phyloP scores from a whole-genome alignment of 805 yeast species.

The Teunomyces barrocoloradensis region DNA sequence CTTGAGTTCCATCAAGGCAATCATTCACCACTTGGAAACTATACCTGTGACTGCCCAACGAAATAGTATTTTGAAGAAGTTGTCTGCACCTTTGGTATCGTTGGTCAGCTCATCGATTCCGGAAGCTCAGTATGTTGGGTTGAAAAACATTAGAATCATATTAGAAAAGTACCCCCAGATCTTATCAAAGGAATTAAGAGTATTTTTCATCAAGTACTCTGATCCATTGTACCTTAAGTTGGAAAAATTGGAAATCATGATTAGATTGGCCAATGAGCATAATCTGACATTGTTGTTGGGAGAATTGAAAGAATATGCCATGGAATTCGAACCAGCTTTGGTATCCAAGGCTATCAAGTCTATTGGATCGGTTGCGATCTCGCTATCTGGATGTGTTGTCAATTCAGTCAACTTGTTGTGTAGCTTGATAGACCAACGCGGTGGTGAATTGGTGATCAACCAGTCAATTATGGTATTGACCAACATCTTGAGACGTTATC shows the following conservation, averaged over 20 bases:
- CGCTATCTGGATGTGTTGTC: constrained; percentile 49
- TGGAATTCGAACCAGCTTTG: constrained; percentile 81
- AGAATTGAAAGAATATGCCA: constrained; percentile 75
- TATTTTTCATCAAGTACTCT: constrained; percentile 84
- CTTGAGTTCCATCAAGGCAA: constrained; percentile 75
- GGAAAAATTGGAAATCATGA: constrained; percentile 73
- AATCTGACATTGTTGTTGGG: constrained; percentile 60
- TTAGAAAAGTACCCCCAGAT: constrained; percentile 84
- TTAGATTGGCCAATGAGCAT: constrained; percentile 60
- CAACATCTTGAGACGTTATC: constrained; percentile 65
- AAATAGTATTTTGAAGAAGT: constrained; percentile 55
- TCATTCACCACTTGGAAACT: constrained; percentile 62
- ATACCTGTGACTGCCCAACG: constrained; percentile 42
- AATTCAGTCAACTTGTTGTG: constrained; percentile 61
- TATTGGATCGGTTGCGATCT: constrained; percentile 70
- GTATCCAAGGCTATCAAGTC: constrained; percentile 65
- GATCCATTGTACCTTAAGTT: constrained; percentile 77
- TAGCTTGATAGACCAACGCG: constrained; percentile 58
- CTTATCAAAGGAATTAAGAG: constrained; percentile 75
- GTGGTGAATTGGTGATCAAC: constrained; percentile 57
- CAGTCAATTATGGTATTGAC: constrained; percentile 62
- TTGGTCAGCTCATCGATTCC: constrained; percentile 79
- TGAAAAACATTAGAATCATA: constrained; percentile 85
- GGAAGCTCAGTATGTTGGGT: constrained; percentile 91
- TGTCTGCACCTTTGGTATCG: constrained; percentile 84